Conservation (phyloP, 129 eudicot species). For the Flaveria sonorensis region DNA sequence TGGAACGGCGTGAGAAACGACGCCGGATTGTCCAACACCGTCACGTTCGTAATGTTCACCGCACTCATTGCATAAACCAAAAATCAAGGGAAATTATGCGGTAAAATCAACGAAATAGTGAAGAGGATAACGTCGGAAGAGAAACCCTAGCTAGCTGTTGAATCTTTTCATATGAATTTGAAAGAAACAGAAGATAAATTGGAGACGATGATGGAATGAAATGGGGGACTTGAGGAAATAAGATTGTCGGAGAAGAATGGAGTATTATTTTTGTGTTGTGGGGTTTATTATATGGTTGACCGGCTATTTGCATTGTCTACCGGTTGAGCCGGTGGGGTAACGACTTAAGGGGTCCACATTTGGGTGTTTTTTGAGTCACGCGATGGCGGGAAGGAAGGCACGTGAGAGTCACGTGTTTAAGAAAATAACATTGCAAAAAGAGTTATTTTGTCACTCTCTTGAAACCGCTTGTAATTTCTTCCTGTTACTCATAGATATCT, state of each 20-base stretch:
- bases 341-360: conserved; percentile 18
- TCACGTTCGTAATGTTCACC: conserved; percentile 77
- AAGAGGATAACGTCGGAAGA: neutral
- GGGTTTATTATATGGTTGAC: conserved; percentile 43
- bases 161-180: conserved; percentile 30
- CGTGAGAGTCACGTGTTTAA: conserved; percentile 2
- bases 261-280: conserved; percentile 23
- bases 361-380: conserved; percentile 21
- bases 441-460: no score
- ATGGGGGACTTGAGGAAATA: conserved; percentile 5
- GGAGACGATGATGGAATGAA: conserved; percentile 18
- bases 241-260: conserved; percentile 21
- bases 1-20: conserved; percentile 73
- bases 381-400: conserved; percentile 35
- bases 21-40: conserved; percentile 85
- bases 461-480: no score
- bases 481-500: no score
- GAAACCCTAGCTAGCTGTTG: conserved; percentile 26
- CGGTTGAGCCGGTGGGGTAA: conserved; percentile 54
- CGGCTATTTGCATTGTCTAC: conserved; percentile 43
- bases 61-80: conserved; percentile 56
- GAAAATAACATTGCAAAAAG: neutral
- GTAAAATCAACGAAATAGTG: neutral
- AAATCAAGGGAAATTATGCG: neutral
- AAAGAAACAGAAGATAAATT: neutral